Conservation (phyloP, 2,329 filamentous ascomycete species). For the Colletotrichum kahawae region DNA sequence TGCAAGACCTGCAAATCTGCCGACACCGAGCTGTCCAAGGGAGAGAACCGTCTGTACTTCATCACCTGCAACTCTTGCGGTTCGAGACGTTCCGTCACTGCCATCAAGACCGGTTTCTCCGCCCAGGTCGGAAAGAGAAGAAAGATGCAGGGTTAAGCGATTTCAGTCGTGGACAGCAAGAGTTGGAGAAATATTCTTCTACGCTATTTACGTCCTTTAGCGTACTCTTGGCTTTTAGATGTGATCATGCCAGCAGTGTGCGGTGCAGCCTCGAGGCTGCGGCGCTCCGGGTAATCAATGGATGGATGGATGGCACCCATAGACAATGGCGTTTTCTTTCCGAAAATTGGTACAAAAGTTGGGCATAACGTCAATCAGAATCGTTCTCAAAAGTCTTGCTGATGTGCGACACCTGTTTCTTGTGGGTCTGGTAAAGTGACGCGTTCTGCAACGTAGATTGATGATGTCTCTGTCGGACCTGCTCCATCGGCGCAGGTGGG, state of each 20-base stretch:
- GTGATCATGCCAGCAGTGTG: slow-evolving; percentile 17
- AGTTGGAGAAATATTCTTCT: slow-evolving; percentile 8
- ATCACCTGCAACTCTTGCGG: slow-evolving; percentile 74
- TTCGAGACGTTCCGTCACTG: slow-evolving; percentile 85
- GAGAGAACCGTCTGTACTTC: slow-evolving; percentile 98
- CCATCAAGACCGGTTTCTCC: slow-evolving; percentile 99
- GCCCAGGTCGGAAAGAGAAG: slow-evolving; percentile 98
- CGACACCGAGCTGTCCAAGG: slow-evolving; percentile 96
- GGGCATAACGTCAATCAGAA: slow-evolving; percentile 2
- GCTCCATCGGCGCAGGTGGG: not conserved
- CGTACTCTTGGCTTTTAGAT: slow-evolving; percentile 19
- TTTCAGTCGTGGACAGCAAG: not conserved
- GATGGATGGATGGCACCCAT: slow-evolving; percentile 18
- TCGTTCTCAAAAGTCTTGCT: not conserved
- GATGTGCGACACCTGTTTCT: not conserved
- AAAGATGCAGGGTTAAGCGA: slow-evolving; percentile 81
- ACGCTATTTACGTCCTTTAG: slow-evolving; percentile 21
- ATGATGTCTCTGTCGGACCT: not conserved
- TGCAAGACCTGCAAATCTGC: slow-evolving; percentile 98
- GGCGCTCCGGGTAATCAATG: slow-evolving; percentile 3
- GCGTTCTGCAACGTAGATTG: not conserved
- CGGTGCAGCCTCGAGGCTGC: slow-evolving; percentile 5
- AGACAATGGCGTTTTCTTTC: slow-evolving; percentile 18
- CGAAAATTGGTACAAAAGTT: not conserved
- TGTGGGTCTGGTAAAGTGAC: not conserved